A percentile compares a stretch with the other conserved stretches of the same genome.
phyloP scores from a whole-genome alignment of 208 protist species.

The Trypanosoma congolense region DNA sequence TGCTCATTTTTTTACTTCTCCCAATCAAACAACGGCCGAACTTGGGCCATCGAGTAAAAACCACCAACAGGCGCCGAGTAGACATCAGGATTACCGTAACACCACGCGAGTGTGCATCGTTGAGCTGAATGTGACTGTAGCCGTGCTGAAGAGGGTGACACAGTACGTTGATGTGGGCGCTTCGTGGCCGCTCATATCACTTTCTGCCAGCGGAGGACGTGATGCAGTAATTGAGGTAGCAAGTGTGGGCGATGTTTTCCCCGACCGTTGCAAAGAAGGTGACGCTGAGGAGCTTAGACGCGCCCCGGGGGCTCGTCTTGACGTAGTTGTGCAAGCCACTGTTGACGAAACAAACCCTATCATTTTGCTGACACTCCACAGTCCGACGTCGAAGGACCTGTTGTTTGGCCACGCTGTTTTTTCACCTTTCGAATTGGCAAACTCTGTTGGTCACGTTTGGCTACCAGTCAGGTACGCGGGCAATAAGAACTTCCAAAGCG shows the following conservation, averaged over 20 bases:
- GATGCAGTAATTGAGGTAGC: slow-evolving; percentile 10
- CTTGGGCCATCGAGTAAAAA: not conserved
- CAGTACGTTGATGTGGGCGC: slow-evolving; percentile 9
- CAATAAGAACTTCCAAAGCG: not conserved
- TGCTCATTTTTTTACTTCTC: not conserved
- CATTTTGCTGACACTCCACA: slow-evolving; percentile 42
- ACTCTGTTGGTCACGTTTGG: slow-evolving; percentile 21
- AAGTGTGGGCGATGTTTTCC: not conserved
- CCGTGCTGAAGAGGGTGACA: slow-evolving; percentile 19
- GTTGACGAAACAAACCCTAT: slow-evolving; percentile 25
- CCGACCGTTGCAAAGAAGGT: not conserved
- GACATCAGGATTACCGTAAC: not conserved
- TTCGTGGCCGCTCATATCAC: slow-evolving; percentile 5
- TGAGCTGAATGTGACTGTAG: slow-evolving; percentile 32
- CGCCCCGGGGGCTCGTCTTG: slow-evolving; percentile 35
- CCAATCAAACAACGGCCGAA: not conserved
- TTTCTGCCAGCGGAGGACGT: slow-evolving; percentile 18
- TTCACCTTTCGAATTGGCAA: slow-evolving; percentile 19
- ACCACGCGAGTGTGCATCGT: slow-evolving; percentile 25
- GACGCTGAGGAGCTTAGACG: slow-evolving; percentile 12
- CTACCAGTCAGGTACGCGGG: slow-evolving; percentile 31
- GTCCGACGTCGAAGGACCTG: slow-evolving; percentile 19
- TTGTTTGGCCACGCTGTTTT: slow-evolving; percentile 42
- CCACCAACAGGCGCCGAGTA: not conserved
- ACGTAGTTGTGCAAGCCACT: slow-evolving; percentile 29